Base-by-base conservation (phyloP, 768 basidiomycete genomes). In the Atractiella rhizophila region DNA sequence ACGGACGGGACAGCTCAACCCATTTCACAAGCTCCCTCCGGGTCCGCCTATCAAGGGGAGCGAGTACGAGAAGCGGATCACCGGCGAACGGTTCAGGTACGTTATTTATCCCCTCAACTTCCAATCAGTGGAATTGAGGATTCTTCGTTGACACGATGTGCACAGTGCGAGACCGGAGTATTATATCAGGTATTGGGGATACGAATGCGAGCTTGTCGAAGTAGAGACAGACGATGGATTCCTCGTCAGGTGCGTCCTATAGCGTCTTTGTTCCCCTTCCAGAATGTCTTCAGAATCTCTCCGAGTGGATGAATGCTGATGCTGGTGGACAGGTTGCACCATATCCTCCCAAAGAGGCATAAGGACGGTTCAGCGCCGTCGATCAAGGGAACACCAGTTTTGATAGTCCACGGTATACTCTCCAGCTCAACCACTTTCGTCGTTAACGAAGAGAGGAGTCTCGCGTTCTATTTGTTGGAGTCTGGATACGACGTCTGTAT, bases 161-260 rank as follows among this genome's bases (percentile, higher is more conserved):
- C 5, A 16, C 9, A 19, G 5, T 15, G 6, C n/a, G 29, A 28
- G 25, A n/a, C n/a, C n/a, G n/a, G n/a, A n/a, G n/a, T 48, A 48
- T 30, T 48, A 48, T 19, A 44, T 44, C 13, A 27, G 45, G 4
- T 48, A 34, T 38, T 48, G 33, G 13, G 63, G 63, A 1, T 58
- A 61, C 53, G 60, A 63, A 37, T 62, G 64, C 32, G 57, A 60
- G 37, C 54, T 63, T 39, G 55, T 60, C 46, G 56, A 56, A n/a
- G 59, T 63, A 23, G 62, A 62, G 51, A 64, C 62, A 3, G 60
- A 64, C 39, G 64, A 65, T 44, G 64, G 64, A 13, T 65, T 59
- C 44, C 54, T 56, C 35, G 48, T 61, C 4, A 28, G n/a, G n/a
- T n/a, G n/a, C n/a, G n/a, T n/a, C n/a, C n/a, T n/a, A n/a, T n/a